Evolutionary conservation across 139 green algal species (phyloP).

Genomic region (Mesostigma viride): DNA sequence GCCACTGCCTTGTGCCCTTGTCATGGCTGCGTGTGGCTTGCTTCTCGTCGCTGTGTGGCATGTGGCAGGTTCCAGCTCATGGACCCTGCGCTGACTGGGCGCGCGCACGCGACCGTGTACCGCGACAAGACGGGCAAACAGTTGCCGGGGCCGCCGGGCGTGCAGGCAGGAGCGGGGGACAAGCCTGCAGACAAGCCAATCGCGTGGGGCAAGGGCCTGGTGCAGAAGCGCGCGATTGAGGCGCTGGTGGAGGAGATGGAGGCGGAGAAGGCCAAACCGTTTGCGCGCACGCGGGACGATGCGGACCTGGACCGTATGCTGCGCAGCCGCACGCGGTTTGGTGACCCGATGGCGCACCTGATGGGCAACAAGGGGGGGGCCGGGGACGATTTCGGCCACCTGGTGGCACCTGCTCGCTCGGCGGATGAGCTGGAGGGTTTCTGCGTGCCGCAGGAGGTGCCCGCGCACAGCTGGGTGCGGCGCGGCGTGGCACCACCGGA

Average conservation of each 20-base stretch:
- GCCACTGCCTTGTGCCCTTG: no score
- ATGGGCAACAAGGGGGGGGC: constrained; percentile 28
- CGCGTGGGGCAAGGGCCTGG: constrained; percentile 31
- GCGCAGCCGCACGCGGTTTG: constrained; percentile 49
- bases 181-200: background rate
- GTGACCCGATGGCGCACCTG: constrained; percentile 80
- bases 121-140: constrained; percentile 8
- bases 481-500: constrained; percentile 53
- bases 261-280: constrained; percentile 6
- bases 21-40: no score
- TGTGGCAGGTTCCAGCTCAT: constrained; percentile 6
- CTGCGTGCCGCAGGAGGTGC: constrained; percentile 79
- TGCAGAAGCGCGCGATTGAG: constrained; percentile 12
- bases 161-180: background rate
- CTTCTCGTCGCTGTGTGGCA: no score
- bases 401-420: no score
- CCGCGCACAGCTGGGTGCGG: constrained; percentile 80
- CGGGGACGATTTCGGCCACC: no score
- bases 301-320: constrained; percentile 48
- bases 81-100: constrained; percentile 15
- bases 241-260: constrained; percentile 5
- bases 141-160: background rate
- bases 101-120: constrained; percentile 22
- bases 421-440: no score
- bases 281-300: constrained; percentile 29